These are phyloP conservation scores for Tetradesmus lagerheimii DNA, from an alignment of 139 green algal species.

Conservation along the genomic window DNA sequence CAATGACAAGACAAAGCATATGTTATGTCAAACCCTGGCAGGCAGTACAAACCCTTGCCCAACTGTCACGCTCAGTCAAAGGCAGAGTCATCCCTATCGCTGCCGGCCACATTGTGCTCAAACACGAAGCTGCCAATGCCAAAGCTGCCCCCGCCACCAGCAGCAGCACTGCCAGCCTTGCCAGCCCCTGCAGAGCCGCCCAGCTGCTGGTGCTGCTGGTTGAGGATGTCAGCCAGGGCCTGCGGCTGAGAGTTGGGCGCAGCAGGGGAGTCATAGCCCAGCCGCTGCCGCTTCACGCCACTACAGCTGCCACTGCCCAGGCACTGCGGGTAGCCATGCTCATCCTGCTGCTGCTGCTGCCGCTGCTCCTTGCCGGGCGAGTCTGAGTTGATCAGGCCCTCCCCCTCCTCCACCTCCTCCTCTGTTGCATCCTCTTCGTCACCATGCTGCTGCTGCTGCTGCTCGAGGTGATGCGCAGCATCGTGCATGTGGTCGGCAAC, in stretches of 20 bases:
- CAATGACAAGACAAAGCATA: background rate
- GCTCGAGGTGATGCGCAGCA: background rate
- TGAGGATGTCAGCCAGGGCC: slow-evolving; percentile 21
- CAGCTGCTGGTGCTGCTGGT: slow-evolving; percentile 9
- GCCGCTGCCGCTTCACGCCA: background rate
- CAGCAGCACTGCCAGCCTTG: no score
- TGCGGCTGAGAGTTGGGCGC: background rate
- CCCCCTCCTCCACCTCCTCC: background rate
- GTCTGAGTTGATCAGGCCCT: background rate
- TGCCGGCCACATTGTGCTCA: background rate
- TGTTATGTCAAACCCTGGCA: background rate
- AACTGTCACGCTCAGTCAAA: background rate
- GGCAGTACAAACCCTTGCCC: background rate
- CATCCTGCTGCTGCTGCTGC: background rate
- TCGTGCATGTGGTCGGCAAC: background rate
- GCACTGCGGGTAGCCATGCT: background rate
- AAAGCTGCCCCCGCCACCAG: background rate
- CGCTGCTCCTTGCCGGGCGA: background rate
- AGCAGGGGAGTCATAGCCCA: background rate
- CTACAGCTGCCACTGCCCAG: background rate
- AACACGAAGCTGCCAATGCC: background rate
- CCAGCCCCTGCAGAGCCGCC: background rate
- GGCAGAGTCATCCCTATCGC: background rate
- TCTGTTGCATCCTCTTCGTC: background rate
- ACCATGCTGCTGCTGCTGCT: background rate